A percentile compares a stretch with the other conserved stretches of the same genome.
phyloP scores from a whole-genome alignment of 2,329 filamentous ascomycete species.

The Aureobasidium leucospermi region DNA sequence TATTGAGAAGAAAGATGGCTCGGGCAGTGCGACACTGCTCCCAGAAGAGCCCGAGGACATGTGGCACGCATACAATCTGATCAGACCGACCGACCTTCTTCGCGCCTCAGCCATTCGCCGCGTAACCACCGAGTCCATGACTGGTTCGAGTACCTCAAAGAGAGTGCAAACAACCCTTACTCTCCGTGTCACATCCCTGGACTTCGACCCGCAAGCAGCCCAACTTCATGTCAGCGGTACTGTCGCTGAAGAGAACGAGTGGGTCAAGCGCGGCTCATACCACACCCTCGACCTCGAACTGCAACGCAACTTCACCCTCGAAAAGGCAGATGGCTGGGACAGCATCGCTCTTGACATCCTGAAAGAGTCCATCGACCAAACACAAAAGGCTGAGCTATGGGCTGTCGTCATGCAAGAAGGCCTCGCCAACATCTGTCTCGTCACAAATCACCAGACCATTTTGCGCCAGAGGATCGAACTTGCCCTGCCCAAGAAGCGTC shows the following conservation, averaged over 20 bases:
- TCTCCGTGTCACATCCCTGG: constrained; percentile 57
- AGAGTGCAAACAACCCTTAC: constrained; percentile 58
- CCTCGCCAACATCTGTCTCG: constrained; percentile 72
- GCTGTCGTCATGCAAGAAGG: constrained; percentile 93
- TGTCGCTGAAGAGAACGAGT: constrained; percentile 58
- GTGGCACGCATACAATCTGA: constrained; percentile 73
- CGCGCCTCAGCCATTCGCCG: constrained; percentile 60
- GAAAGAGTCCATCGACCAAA: constrained; percentile 68
- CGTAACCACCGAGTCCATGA: constrained; percentile 53
- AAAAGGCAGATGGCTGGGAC: constrained; percentile 84
- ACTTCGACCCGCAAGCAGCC: constrained; percentile 62
- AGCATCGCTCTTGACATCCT: constrained; percentile 75
- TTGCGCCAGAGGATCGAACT: constrained; percentile 63
- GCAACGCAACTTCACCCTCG: constrained; percentile 77
- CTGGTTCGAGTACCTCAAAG: constrained; percentile 55
- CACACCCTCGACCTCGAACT: constrained; percentile 80
- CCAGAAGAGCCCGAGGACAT: constrained; percentile 72
- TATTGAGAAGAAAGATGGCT: constrained; percentile 56
- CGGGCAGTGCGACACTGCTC: constrained; percentile 57
- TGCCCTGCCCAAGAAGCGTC: constrained; percentile 59
- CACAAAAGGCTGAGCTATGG: constrained; percentile 73
- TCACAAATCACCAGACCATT: constrained; percentile 73
- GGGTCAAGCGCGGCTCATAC: constrained; percentile 59
- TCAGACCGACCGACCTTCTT: constrained; percentile 57
- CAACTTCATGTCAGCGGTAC: constrained; percentile 62